Evolutionary conservation across 1,139 yeast genomes (phyloP).

Genomic region (Yamadazyma jaroonii): DNA sequence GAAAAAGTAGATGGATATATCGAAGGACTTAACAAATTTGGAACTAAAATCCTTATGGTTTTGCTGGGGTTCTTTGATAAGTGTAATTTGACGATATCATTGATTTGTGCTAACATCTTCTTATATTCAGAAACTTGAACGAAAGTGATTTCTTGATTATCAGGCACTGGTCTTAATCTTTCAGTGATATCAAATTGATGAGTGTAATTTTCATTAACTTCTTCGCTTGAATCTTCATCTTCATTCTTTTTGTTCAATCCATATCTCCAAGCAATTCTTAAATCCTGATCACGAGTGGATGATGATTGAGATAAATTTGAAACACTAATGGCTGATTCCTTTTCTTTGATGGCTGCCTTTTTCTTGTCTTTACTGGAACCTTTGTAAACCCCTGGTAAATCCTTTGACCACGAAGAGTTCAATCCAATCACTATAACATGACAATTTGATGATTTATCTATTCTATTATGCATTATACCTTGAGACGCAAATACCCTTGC

Average conservation of each 20-base stretch:
- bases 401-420: slow-evolving; percentile 60
- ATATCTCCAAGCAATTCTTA: slow-evolving; percentile 89
- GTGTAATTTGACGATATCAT: slow-evolving; percentile 36
- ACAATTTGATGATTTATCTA: slow-evolving; percentile 36
- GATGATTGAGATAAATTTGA: slow-evolving; percentile 50
- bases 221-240: slow-evolving; percentile 15
- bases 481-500: slow-evolving; percentile 73
- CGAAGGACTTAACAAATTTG: slow-evolving; percentile 78
- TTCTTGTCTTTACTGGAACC: slow-evolving; percentile 69
- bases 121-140: slow-evolving; percentile 35
- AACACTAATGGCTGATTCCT: slow-evolving; percentile 65
- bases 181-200: slow-evolving; percentile 78
- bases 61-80: slow-evolving; percentile 30
- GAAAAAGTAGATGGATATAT: slow-evolving; percentile 59
- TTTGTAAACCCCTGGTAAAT: slow-evolving; percentile 76
- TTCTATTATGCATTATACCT: slow-evolving; percentile 70
- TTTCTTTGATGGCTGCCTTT: slow-evolving; percentile 53
- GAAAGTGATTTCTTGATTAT: slow-evolving; percentile 55
- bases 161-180: slow-evolving; percentile 64
- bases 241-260: slow-evolving; percentile 50
- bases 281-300: slow-evolving; percentile 36
- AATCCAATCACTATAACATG: slow-evolving; percentile 71
- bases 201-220: slow-evolving; percentile 51
- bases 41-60: slow-evolving; percentile 67
- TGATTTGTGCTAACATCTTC: slow-evolving; percentile 38